Evolutionary conservation across 768 basidiomycete genomes (phyloP), one percentile per base, ranked within the genome.

Genomic region (Sporobolomyces roseus): DNA sequence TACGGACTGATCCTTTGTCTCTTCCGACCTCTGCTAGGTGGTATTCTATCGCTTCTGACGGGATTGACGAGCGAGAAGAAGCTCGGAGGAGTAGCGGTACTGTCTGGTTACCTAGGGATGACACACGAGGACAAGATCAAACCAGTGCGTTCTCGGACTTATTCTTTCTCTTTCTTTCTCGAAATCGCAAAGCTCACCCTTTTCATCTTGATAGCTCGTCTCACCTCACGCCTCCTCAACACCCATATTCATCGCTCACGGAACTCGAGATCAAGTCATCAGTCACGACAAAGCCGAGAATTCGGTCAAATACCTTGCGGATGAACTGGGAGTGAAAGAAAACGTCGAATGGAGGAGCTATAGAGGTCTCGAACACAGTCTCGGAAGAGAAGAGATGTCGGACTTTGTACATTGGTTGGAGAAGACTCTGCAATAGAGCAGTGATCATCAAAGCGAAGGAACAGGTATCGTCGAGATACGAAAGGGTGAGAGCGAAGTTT

Each of bases 271-370:
- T 50, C 27, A 45, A 0, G 29, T 59, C 4, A 63, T 68, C 49
- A 16, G 8, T 35, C 45, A 35, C 50, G 4, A 13, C 9, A 46
- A 41, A 3, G 66, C 61, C 13, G 25, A 51, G 35, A 13, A 4
- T 21, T 61, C 61, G 16, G 35, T 50, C 48, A 23, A 36, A 25
- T 61, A 66, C 52, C 52, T 61, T 14, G 23, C 27, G 16, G 83
- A 82, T 33, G 76, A 80, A 19, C 74, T 90, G 38, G 84, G 85
- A 21, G 80, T 88, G 61, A 75, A 23, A 17, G 32, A 81, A 21
- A 75, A 75, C 8, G 81, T 80, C 35, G 75, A 79, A 36, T 76
- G 50, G 36, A 54, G 63, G 51, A 59, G 29, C 54, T 70, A 70
- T 29, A 35, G 23, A 4, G 64, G 68, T 23, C 25, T 60, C 43